phyloP scores from a whole-genome alignment of 2,329 filamentous ascomycete genomes.

The Dryadomyces sulphureus region DNA sequence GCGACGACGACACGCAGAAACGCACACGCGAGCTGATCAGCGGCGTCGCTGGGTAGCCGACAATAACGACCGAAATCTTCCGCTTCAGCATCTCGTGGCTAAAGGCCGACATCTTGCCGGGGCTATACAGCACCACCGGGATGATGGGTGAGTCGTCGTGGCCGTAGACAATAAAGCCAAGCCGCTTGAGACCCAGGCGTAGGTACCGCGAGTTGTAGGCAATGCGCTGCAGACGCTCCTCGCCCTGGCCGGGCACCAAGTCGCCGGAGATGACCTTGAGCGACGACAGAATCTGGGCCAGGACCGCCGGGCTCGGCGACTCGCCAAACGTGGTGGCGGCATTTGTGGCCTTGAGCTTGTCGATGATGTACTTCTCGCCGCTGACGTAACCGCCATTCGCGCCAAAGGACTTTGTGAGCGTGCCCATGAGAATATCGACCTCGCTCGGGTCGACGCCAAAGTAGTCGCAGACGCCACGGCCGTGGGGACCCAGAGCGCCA shows the following conservation, averaged over 20 bases:
- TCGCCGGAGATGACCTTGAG: conserved; percentile 84
- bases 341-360: conserved; percentile 77
- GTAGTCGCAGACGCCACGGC: conserved; percentile 93
- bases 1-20: conserved; percentile 89
- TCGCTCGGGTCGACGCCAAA: conserved; percentile 79
- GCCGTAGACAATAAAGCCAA: conserved; percentile 92
- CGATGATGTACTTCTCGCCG: conserved; percentile 77
- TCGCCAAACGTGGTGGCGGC: conserved; percentile 79
- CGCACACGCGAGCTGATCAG: conserved; percentile 87
- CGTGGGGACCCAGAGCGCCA: conserved; percentile 75
- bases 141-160: conserved; percentile 98
- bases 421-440: conserved; percentile 95
- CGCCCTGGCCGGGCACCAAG: conserved; percentile 75
- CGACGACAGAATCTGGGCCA: conserved; percentile 80
- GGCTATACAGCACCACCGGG: conserved; percentile 86
- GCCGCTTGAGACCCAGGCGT: conserved; percentile 88
- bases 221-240: conserved; percentile 87
- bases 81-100: conserved; percentile 97
- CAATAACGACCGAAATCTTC: conserved; percentile 94
- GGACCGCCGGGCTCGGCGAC: conserved; percentile 70
- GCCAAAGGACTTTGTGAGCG: conserved; percentile 94
- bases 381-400: conserved; percentile 95
- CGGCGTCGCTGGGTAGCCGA: conserved; percentile 92
- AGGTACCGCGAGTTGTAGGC: conserved; percentile 98
- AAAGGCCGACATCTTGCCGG: conserved; percentile 97